A percentile compares a stretch with the other conserved stretches of the same genome.
Conservation (phyloP, 345 rosid genomes). For the Orychophragmus violaceus region DNA sequence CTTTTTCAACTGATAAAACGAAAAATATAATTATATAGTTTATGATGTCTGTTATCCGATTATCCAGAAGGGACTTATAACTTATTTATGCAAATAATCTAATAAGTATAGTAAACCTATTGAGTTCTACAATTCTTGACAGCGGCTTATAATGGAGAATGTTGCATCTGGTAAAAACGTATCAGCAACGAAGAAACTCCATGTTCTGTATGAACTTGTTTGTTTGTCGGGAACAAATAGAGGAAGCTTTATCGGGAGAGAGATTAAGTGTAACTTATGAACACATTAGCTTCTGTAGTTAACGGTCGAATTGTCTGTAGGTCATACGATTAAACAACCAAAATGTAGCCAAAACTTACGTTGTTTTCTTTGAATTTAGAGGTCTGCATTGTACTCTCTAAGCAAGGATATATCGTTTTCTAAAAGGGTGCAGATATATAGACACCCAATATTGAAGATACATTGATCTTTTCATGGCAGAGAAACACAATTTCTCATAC, state of each 20-base stretch:
- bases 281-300: background rate
- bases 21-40: no score
- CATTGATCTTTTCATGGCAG: background rate
- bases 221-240: slow-evolving; percentile 10
- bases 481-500: no score
- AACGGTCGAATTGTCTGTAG: slow-evolving; percentile 1
- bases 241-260: background rate
- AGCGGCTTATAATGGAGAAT: slow-evolving; percentile 41
- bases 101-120: no score
- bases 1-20: no score
- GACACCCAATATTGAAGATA: background rate
- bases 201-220: background rate
- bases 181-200: background rate
- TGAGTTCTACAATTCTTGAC: slow-evolving; percentile 57
- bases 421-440: background rate
- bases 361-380: background rate
- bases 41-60: no score
- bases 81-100: no score
- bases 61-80: no score
- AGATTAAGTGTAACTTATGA: slow-evolving; percentile 1
- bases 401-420: no score
- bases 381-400: background rate
- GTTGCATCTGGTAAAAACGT: background rate
- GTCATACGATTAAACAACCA: background rate
- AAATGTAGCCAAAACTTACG: no score